Conservation (phyloP, 2,329 filamentous ascomycete genomes). For the Ploettnerulaceae sp. region DNA sequence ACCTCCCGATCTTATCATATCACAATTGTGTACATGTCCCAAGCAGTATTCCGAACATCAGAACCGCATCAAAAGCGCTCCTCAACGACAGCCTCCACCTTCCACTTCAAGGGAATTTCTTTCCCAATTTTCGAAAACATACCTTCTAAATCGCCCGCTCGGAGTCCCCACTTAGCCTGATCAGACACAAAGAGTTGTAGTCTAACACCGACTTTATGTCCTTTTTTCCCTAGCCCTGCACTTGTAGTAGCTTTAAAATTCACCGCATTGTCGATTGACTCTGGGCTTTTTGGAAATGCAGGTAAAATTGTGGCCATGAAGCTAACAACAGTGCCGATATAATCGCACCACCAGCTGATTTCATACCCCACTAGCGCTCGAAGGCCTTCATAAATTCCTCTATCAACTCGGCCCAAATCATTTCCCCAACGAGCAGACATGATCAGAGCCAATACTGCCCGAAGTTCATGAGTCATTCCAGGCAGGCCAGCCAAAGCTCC, state of each 20-base stretch:
- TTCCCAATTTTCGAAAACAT: slow-evolving; percentile 49
- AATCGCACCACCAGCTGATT: slow-evolving; percentile 32
- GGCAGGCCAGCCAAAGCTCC: slow-evolving; percentile 61
- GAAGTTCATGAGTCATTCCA: slow-evolving; percentile 66
- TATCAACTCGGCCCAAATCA: slow-evolving; percentile 47
- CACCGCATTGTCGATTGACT: background rate
- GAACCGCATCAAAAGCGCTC: background rate
- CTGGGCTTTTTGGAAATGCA: slow-evolving; percentile 11
- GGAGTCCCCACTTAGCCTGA: slow-evolving; percentile 12
- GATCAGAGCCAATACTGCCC: slow-evolving; percentile 66
- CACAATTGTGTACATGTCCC: background rate
- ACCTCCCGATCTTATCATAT: slow-evolving; percentile 31
- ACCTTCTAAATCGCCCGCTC: slow-evolving; percentile 30
- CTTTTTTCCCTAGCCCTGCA: slow-evolving; percentile 21
- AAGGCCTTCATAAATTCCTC: slow-evolving; percentile 22
- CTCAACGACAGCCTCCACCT: slow-evolving; percentile 25
- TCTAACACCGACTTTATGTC: slow-evolving; percentile 30
- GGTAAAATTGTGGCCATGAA: slow-evolving; percentile 21
- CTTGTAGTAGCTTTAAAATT: slow-evolving; percentile 2
- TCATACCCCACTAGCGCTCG: slow-evolving; percentile 26
- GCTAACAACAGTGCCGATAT: slow-evolving; percentile 26
- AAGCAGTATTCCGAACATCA: background rate
- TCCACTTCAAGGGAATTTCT: slow-evolving; percentile 43
- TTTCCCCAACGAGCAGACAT: slow-evolving; percentile 72
- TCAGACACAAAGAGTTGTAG: slow-evolving; percentile 36